These are phyloP conservation scores for Auriscalpium vulgare DNA, from an alignment of 768 basidiomycete species.

Conservation along the genomic window DNA sequence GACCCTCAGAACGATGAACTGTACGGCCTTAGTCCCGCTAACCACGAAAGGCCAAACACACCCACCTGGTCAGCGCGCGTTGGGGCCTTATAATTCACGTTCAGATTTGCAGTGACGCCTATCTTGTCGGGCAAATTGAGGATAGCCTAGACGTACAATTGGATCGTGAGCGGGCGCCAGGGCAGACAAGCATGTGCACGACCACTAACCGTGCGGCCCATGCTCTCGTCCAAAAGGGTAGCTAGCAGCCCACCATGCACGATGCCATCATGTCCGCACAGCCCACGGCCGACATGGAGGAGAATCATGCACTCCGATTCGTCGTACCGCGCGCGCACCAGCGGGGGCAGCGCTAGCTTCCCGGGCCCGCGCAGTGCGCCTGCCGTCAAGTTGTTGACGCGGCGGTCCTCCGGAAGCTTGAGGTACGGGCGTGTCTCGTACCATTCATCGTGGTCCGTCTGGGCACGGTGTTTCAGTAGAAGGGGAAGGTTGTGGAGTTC, in stretches of 20 bases:
- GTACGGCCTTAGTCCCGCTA: slow-evolving; percentile 3
- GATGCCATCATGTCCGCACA: slow-evolving; percentile 94
- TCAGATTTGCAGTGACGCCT: slow-evolving; percentile 85
- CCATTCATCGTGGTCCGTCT: slow-evolving; percentile 51
- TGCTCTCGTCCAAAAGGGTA: slow-evolving; percentile 79
- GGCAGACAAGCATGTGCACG: neutral
- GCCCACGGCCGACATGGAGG: slow-evolving; percentile 73
- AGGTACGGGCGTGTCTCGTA: slow-evolving; percentile 74
- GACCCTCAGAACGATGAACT: slow-evolving; percentile 83
- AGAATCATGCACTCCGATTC: slow-evolving; percentile 66
- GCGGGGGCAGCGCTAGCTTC: slow-evolving; percentile 70
- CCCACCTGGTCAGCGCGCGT: slow-evolving; percentile 81
- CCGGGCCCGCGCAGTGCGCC: slow-evolving; percentile 86
- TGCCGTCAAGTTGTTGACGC: slow-evolving; percentile 77
- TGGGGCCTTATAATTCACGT: slow-evolving; percentile 77
- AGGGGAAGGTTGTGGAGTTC: slow-evolving; percentile 57
- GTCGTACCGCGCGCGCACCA: slow-evolving; percentile 68
- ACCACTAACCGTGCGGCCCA: slow-evolving; percentile 66
- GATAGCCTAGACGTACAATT: slow-evolving; percentile 50
- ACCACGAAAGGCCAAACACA: neutral
- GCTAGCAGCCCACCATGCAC: slow-evolving; percentile 90
- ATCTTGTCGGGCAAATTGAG: slow-evolving; percentile 81
- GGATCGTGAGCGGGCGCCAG: neutral
- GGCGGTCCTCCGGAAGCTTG: slow-evolving; percentile 58
- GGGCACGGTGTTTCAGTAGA: slow-evolving; percentile 43